These are phyloP conservation scores for Suillus fuscotomentosus DNA, from an alignment of 768 basidiomycete genomes.

Conservation along the genomic window DNA sequence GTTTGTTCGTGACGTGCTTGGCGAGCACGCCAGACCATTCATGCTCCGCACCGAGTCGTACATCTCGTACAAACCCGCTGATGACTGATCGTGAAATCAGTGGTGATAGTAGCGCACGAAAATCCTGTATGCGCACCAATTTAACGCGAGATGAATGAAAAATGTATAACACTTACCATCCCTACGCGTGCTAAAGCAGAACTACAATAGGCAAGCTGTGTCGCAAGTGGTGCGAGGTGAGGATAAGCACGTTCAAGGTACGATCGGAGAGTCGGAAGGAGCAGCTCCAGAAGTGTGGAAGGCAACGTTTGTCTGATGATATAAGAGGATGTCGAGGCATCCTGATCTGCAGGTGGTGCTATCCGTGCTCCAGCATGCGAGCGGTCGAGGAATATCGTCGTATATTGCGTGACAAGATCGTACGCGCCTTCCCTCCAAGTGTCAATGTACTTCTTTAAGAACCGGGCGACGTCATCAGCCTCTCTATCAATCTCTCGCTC, in stretches of 20 bases:
- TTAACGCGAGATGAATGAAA: not conserved
- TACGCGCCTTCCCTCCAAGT: slow-evolving; percentile 90
- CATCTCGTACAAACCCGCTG: slow-evolving; percentile 50
- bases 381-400: slow-evolving; percentile 84
- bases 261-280: slow-evolving; percentile 63
- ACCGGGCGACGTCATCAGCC: slow-evolving; percentile 70
- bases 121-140: slow-evolving; percentile 41
- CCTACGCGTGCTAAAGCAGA: slow-evolving; percentile 91
- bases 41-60: slow-evolving; percentile 24
- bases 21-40: slow-evolving; percentile 35
- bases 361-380: slow-evolving; percentile 28
- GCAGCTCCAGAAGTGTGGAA: slow-evolving; percentile 38
- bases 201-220: slow-evolving; percentile 92
- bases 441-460: slow-evolving; percentile 85
- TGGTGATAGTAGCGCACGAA: slow-evolving; percentile 65
- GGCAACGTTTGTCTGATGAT: slow-evolving; percentile 29
- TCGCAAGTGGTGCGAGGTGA: slow-evolving; percentile 80
- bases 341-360: slow-evolving; percentile 22
- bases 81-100: slow-evolving; percentile 66
- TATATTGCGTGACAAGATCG: slow-evolving; percentile 87
- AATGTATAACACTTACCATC: slow-evolving; percentile 42
- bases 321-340: slow-evolving; percentile 4
- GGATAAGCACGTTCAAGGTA: slow-evolving; percentile 61
- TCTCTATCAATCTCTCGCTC: slow-evolving; percentile 54
- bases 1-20: slow-evolving; percentile 14